Conservation (phyloP, 1,284 basidiomycete species). For the Tilletia setariae region DNA sequence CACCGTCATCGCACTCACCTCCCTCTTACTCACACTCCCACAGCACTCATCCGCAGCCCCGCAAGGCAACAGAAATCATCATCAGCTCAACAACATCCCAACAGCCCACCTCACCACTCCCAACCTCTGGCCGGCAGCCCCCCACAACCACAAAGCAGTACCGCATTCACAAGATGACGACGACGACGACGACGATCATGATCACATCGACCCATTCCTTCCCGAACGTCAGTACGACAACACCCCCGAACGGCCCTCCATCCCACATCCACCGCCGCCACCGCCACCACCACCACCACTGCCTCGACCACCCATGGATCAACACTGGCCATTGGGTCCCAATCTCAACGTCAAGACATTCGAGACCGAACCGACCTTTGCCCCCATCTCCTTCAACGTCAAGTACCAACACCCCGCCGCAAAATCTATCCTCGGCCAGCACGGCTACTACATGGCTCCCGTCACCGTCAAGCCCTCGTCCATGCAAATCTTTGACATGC, state of each 20-base stretch:
- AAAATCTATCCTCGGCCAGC: neutral
- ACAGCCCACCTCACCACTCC: no score
- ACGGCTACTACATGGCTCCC: neutral
- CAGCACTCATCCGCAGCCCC: no score
- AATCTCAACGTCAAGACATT: neutral
- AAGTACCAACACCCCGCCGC: neutral
- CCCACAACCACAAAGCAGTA: neutral
- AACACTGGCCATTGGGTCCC: neutral
- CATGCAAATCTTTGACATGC: neutral
- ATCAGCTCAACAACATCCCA: no score
- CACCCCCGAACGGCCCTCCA: neutral
- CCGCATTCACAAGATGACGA: neutral
- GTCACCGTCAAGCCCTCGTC: constrained; percentile 4
- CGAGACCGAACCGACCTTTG: constrained; percentile 2
- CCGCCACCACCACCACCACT: neutral
- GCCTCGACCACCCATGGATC: neutral
- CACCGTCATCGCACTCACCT: no score
- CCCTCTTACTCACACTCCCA: no score
- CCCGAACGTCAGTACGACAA: neutral
- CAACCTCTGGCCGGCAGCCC: no score
- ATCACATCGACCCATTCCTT: neutral
- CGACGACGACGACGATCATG: neutral
- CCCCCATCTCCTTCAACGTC: neutral
- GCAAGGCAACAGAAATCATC: no score
- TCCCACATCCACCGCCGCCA: neutral